Evolutionary conservation across 179 eudicot genomes (phyloP), one percentile per base, ranked within the genome.

Genomic region (Pouteria campechiana): DNA sequence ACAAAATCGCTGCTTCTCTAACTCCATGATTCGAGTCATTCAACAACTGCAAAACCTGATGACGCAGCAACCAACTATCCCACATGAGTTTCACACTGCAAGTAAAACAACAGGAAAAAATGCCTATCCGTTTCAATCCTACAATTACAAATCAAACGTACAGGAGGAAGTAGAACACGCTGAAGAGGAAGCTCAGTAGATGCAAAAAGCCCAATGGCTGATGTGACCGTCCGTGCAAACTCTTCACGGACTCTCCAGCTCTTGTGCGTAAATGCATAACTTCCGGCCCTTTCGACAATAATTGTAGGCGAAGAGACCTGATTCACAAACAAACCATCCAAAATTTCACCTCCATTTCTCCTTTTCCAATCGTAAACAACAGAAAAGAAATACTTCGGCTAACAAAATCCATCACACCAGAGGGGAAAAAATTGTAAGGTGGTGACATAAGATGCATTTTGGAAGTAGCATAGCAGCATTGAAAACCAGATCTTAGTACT

Each of bases 221-320:
- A 73, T 21, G 96, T 83, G 23, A 87, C 99, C 8, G 99, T 92
- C 23, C 88, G 92, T 14, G 94, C 96, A 65, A 79, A 82, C 68
- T 92, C 99, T 69, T 92, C 96, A 25, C 99, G 65, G 17, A 92
- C 85, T 67, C 96, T 87, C 96, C 96, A 92, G 46, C 96, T 92
- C 69, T 68, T 92, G 67, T 92, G 99, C 45, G 67, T 73, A 96
- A 96, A 92, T 7, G 92, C 99, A 63, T 77, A 79, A 43, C 85
- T 69, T 22, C 99, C 99, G 13, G 96, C 94, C 61, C 99, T 75
- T 64, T 92, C 99, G 18, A 92, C 99, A 55, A 92, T 73, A 33
- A 92, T 64, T 30, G 99, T 92, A 40, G 99, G 94, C 33, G 96
- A 92, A 21, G 94, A 92, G 29, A 92, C 99, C 96, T 92, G 83